phyloP scores from a whole-genome alignment of 306 rosid species.

The Prinsepia uniflora region DNA sequence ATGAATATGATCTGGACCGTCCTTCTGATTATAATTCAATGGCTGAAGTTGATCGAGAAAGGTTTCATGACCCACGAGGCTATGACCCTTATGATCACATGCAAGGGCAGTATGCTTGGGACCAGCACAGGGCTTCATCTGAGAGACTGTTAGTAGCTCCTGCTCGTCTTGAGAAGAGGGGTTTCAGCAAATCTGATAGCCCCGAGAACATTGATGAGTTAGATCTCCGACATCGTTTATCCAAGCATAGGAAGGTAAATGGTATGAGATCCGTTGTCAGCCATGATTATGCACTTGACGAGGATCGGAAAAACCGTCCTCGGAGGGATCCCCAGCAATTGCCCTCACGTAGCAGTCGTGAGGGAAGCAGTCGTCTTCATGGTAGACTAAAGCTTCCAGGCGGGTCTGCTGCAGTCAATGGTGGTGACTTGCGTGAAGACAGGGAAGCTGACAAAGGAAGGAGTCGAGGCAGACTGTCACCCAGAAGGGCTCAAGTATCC shows the following conservation, averaged over 20 bases:
- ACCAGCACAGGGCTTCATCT: slow-evolving; percentile 55
- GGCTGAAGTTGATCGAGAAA: slow-evolving; percentile 63
- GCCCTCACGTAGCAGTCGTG: slow-evolving; percentile 31
- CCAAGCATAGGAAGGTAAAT: slow-evolving; percentile 67
- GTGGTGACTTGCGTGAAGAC: slow-evolving; percentile 40
- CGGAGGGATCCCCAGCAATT: slow-evolving; percentile 50
- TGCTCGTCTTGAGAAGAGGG: slow-evolving; percentile 54
- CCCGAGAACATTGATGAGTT: slow-evolving; percentile 62
- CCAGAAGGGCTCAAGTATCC: slow-evolving; percentile 53
- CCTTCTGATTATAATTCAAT: slow-evolving; percentile 58
- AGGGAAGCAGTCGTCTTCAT: slow-evolving; percentile 63
- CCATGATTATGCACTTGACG: slow-evolving; percentile 50
- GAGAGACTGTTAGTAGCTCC: slow-evolving; percentile 47
- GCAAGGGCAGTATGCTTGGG: slow-evolving; percentile 80
- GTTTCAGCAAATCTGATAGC: slow-evolving; percentile 57
- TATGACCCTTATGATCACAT: slow-evolving; percentile 63
- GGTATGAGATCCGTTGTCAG: slow-evolving; percentile 80
- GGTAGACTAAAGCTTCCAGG: slow-evolving; percentile 82
- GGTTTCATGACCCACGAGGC: slow-evolving; percentile 44
- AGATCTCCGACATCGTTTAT: slow-evolving; percentile 72
- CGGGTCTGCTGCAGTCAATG: slow-evolving; percentile 34
- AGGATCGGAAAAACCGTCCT: slow-evolving; percentile 48
- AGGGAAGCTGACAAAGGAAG: slow-evolving; percentile 63
- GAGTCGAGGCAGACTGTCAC: slow-evolving; percentile 48
- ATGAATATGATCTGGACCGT: slow-evolving; percentile 60